Base-by-base conservation (phyloP, 495 filamentous ascomycete genomes). In the Chaetomium fimeti region DNA sequence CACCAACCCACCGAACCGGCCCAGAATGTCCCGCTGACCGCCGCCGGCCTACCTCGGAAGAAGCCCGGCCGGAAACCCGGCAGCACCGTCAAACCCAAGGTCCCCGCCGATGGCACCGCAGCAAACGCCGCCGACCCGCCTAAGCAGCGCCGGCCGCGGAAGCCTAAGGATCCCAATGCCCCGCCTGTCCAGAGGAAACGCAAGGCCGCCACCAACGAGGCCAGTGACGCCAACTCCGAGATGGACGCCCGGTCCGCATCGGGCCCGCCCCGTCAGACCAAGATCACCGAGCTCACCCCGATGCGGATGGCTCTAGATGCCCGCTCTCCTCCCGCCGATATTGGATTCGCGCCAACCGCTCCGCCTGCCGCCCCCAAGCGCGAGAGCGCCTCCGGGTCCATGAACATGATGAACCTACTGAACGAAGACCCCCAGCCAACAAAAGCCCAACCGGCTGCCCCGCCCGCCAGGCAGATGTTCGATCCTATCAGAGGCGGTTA, bases 401-500 rank as follows among this genome's bases (percentile, higher is more conserved):
- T 82, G 78, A 76, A 76, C n/a, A 81, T 82, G 79, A 77, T 75
- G 32, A 81, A 66, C 52, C 76, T 82, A n/a, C 69, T 82, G 8
- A 82, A 81, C 64, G 75, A 76, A n/a, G 79, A 82, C 11, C 77
- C 78, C 2, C 74, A 75, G 55, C 77, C 7, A 11, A 5, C 78
- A 8, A 74, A 72, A 25, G 72, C 72, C 36, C 68, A 63, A 64
- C 80, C 73, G 24, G 60, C 32, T 36, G 32, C 69, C 7, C 76
- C 82, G 4, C 81, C 88, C 1, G 91, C 89, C 69, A 88, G 91
- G 51, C 90, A 90, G 68, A 89, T 89, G 67, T 97, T 91, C 71
- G 92, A 97, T 75, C 92, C 92, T 1, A 89, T 97, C 69, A 84
- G 92, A 51, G 89, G 83, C 64, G 84, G 87, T 61, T 86, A 87